Percentiles rank a stretch among this genome's conserved stretches.
Evolutionary conservation across 2,329 filamentous ascomycete genomes (phyloP).

Genomic region (Blastomyces gilchristii): DNA sequence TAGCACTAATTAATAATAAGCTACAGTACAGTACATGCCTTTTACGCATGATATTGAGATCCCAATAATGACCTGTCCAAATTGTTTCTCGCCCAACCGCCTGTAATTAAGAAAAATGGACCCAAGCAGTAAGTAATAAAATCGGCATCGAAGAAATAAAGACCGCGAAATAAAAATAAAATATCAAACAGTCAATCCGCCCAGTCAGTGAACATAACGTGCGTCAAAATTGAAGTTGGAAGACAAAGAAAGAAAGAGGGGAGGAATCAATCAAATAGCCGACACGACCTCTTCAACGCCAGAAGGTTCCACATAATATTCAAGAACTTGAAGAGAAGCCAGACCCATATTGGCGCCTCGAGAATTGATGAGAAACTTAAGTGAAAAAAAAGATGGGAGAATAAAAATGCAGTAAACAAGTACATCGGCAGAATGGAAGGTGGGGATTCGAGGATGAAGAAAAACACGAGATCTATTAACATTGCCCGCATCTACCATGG

Average conservation of each 20-base stretch:
- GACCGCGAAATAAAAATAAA: background rate
- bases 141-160: background rate
- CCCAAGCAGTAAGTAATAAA: background rate
- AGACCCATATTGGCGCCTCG: background rate
- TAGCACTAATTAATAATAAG: background rate
- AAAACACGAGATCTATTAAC: background rate
- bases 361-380: background rate
- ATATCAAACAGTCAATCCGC: background rate
- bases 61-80: background rate
- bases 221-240: background rate
- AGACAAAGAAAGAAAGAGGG: background rate
- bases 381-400: background rate
- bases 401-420: background rate
- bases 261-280: background rate
- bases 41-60: background rate
- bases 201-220: background rate
- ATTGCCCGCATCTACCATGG: background rate
- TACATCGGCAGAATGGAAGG: slow-evolving; percentile 3
- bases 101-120: slow-evolving; percentile 2
- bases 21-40: slow-evolving; percentile 5
- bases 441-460: background rate
- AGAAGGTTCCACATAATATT: background rate
- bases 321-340: background rate
- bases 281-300: background rate
- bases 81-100: background rate